Conservation (phyloP, 164 flowering plant species). For the Aristolochia californica region DNA sequence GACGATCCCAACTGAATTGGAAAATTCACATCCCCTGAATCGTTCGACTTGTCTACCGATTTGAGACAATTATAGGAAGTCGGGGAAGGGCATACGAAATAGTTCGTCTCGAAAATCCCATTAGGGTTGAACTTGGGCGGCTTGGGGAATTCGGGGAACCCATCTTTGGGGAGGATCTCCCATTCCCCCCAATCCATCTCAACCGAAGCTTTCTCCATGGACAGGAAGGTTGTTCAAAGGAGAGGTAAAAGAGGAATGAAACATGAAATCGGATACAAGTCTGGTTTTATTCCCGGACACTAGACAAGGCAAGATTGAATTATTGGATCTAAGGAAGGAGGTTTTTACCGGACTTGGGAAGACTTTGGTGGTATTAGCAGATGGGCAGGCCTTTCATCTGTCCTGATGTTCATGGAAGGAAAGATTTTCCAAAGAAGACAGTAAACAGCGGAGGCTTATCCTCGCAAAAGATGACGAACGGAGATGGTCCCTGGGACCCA, state of each 20-base stretch:
- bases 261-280: not conserved
- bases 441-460: conserved; percentile 23
- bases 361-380: conserved; percentile 2
- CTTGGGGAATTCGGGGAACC: conserved; percentile 17
- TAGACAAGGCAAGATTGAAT: conserved; percentile 11
- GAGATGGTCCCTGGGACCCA: conserved; percentile 21
- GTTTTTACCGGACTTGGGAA: conserved; percentile 14
- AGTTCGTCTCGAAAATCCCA: conserved; percentile 23
- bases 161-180: conserved; percentile 36
- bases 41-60: conserved; percentile 1
- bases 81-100: conserved; percentile 32
- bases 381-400: conserved; percentile 1
- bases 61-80: conserved; percentile 3
- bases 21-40: conserved; percentile 5
- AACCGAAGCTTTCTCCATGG: conserved; percentile 9
- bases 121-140: conserved; percentile 6
- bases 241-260: not conserved
- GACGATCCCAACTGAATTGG: not conserved
- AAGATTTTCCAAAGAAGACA: conserved; percentile 6
- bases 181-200: conserved; percentile 47
- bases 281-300: too few species aligned
- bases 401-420: conserved; percentile 19
- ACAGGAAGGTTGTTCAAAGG: not conserved
- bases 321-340: conserved; percentile 21
- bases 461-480: conserved; percentile 23